phyloP scores from a whole-genome alignment of 768 basidiomycete species.

The Candolleomyces eurysporus region DNA sequence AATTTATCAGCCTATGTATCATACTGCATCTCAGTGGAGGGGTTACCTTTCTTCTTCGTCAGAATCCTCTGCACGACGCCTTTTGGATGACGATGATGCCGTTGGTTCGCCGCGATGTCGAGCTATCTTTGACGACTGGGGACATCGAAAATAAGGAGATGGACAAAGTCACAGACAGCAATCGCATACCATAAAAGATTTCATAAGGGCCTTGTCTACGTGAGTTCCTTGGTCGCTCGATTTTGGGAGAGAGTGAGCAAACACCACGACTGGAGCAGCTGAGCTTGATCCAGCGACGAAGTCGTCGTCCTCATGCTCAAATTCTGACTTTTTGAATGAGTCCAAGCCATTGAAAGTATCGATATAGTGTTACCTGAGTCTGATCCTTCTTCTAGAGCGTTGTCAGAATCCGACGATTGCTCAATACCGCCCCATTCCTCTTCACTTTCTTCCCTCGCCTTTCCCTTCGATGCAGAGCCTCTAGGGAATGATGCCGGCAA shows the following conservation, averaged over 20 bases:
- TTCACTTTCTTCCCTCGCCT: conserved; percentile 13
- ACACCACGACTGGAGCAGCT: conserved; percentile 53
- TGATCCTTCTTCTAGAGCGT: conserved; percentile 6
- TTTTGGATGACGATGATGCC: conserved; percentile 19
- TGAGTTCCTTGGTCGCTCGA: conserved; percentile 16
- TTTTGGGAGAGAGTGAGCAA: conserved; percentile 28
- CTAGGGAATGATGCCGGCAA: conserved; percentile 14
- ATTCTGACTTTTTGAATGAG: conserved; percentile 21
- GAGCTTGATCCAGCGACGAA: conserved; percentile 33
- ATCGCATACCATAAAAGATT: conserved; percentile 70
- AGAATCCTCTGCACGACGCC: conserved; percentile 32
- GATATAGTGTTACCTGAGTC: not conserved
- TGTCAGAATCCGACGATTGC: conserved; percentile 17
- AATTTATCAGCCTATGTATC: conserved; percentile 5
- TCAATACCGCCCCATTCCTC: conserved; percentile 43
- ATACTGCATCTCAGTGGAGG: not conserved
- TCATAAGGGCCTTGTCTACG: conserved; percentile 45
- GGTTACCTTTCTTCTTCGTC: conserved; percentile 61
- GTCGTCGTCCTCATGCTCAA: conserved; percentile 46
- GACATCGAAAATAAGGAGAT: not conserved
- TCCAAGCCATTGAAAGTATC: not conserved
- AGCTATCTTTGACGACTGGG: conserved; percentile 75
- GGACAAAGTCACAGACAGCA: not conserved
- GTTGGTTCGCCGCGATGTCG: conserved; percentile 44
- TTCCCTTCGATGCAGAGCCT: not conserved